A percentile compares a stretch with the other conserved stretches of the same genome.
These are phyloP conservation scores for Naumovozyma dairenensis DNA, from an alignment of 805 yeast genomes.

Conservation along the genomic window DNA sequence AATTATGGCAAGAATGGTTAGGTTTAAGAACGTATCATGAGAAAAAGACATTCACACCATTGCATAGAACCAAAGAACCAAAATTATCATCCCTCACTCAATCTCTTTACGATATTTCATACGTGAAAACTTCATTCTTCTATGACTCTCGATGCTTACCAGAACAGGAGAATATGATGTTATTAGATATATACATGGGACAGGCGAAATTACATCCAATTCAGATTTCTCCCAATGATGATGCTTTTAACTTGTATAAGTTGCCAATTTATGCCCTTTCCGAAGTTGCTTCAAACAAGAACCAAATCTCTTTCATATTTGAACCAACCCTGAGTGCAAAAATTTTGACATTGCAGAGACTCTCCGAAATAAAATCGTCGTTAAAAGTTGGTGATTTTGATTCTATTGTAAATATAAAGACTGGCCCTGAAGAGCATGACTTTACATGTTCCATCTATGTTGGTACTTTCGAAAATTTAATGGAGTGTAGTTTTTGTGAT, in stretches of 20 bases:
- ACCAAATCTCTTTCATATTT: not conserved
- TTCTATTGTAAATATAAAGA: not conserved
- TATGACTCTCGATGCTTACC: not conserved
- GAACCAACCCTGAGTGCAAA: not conserved
- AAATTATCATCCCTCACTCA: not conserved
- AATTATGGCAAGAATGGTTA: not conserved
- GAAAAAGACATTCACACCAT: not conserved
- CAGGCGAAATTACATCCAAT: not conserved
- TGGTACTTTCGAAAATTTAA: not conserved
- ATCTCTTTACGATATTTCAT: not conserved
- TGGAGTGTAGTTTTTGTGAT: not conserved
- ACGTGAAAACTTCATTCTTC: not conserved
- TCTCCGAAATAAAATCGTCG: not conserved
- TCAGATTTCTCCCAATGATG: not conserved
- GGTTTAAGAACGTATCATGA: not conserved
- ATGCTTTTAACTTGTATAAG: not conserved
- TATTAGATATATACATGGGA: not conserved
- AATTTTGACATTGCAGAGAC: not conserved
- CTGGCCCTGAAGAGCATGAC: not conserved
- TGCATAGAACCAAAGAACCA: not conserved
- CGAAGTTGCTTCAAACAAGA: not conserved
- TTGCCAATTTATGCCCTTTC: not conserved
- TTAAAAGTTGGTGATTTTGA: not conserved
- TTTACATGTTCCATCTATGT: not conserved
- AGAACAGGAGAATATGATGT: not conserved